These are phyloP conservation scores for Coemansia sp. DNA, from an alignment of 192 early-diverging fungal species.

Conservation along the genomic window DNA sequence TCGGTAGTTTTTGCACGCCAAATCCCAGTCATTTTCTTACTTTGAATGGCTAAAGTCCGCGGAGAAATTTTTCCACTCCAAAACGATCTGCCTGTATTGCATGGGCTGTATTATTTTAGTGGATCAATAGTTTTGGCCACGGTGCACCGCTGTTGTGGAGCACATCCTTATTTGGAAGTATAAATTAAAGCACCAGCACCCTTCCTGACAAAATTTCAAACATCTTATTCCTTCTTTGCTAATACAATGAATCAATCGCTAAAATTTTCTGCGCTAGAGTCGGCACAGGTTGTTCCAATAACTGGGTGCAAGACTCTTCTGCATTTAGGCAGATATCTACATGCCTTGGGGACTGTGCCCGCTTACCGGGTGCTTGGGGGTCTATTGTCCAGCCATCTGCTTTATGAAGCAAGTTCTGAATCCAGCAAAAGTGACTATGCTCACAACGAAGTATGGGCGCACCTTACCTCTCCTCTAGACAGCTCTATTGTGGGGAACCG, in stretches of 20 bases:
- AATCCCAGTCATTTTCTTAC: too few species aligned
- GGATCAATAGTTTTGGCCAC: too few species aligned
- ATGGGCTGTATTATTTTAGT: too few species aligned
- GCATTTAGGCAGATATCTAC: neutral
- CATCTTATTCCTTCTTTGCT: neutral
- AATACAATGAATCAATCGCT: neutral
- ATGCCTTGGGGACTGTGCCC: neutral
- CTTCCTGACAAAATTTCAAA: too few species aligned
- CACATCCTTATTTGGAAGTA: too few species aligned
- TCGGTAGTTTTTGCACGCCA: too few species aligned
- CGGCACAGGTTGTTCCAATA: neutral
- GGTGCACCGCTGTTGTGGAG: too few species aligned
- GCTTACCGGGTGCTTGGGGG: conserved; percentile 4
- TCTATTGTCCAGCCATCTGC: neutral
- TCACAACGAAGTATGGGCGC: conserved; percentile 5
- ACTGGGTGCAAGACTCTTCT: neutral
- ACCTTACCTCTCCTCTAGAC: neutral
- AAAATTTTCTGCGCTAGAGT: neutral
- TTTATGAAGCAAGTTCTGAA: neutral
- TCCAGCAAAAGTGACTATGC: neutral
- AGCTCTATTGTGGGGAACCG: too few species aligned
- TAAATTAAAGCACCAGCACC: too few species aligned
- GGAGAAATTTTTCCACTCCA: too few species aligned
- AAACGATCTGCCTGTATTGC: too few species aligned
- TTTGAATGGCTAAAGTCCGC: too few species aligned